Evolutionary conservation across 1,139 yeast species (phyloP), one percentile per base, ranked within the genome.

Genomic region (Pichia sp.): DNA sequence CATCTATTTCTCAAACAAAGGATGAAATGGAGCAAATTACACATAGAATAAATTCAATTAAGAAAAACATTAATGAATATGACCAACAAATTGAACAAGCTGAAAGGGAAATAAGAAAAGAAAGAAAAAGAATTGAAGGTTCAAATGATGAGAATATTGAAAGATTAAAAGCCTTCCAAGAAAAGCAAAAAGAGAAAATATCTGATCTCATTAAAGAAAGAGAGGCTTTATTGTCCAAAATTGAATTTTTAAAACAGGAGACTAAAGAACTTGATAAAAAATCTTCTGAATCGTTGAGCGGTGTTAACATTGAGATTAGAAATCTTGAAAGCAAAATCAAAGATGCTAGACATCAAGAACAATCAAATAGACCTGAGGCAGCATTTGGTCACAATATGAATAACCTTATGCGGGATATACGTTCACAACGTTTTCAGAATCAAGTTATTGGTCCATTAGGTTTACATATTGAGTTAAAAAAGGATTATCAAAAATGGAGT

Each of bases 381-480:
- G 40, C 53, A 1, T 53, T 50, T 41, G 50, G 53, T 9, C 30
- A 34, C 6, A 42, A 46, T 7, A 39, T 52, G 11, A 38, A 35
- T 4, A 37, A 42, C 3, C 35, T 57, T 5, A 55, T 82, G 9
- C 52, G 56, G 2, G 75, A 66, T 2, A 75, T 86, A 11, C 57
- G 66, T 22, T 52, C 35, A 2, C 42, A 46, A 11, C 57, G 55
- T 23, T 63, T 62, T 37, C 48, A 48, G 16, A 56, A 55, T 33
- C 35, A 54, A 47, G 53, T 58, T 38, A 39, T 49, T n/a, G 98
- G 98, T 0, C 99, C 99, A 0, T 49, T 90, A 1, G 97, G 97
- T 0, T 56, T 70, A 8, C 68, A 68, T 48, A 69, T 89, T 3
- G 69, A 75, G 9, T 67, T 92, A 16, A 84, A 78, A 53, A 60